Conservation (phyloP, 345 rosid genomes). For the Eucalyptus leucophloia region DNA sequence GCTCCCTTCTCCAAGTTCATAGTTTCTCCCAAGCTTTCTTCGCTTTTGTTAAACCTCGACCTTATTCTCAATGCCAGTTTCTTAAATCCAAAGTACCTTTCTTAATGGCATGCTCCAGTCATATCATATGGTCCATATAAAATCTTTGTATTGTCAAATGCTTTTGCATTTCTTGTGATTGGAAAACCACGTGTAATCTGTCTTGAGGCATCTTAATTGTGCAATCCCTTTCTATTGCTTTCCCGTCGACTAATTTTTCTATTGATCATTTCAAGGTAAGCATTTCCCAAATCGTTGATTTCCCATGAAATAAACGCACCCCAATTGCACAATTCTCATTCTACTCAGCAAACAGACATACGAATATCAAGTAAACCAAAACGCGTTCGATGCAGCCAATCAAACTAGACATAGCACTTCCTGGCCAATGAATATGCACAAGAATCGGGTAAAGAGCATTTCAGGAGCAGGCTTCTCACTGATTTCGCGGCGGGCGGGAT, state of each 20-base stretch:
- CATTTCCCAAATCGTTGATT: not conserved
- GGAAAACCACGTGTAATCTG: not conserved
- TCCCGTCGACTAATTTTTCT: not conserved
- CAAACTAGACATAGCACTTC: not conserved
- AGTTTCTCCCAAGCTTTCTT: not conserved
- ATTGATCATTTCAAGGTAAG: not conserved
- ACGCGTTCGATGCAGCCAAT: not conserved
- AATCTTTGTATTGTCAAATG: not conserved
- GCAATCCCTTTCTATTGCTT: not conserved
- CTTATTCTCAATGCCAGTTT: not conserved
- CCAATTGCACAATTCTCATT: not conserved
- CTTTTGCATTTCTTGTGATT: not conserved
- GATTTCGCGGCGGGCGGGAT: constrained; percentile 32
- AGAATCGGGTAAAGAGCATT: not conserved
- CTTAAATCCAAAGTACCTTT: not conserved
- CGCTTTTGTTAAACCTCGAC: not conserved
- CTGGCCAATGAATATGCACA: not conserved
- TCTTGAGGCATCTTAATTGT: not conserved
- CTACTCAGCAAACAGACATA: not conserved
- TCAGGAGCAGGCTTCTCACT: constrained; percentile 20
- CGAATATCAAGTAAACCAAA: not conserved
- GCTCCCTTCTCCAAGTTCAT: not conserved
- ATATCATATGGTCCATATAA: not conserved
- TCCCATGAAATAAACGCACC: not conserved
- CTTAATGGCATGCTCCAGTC: not conserved